These are phyloP conservation scores for Pholiota microspora DNA, from an alignment of 768 basidiomycete species.

Conservation along the genomic window DNA sequence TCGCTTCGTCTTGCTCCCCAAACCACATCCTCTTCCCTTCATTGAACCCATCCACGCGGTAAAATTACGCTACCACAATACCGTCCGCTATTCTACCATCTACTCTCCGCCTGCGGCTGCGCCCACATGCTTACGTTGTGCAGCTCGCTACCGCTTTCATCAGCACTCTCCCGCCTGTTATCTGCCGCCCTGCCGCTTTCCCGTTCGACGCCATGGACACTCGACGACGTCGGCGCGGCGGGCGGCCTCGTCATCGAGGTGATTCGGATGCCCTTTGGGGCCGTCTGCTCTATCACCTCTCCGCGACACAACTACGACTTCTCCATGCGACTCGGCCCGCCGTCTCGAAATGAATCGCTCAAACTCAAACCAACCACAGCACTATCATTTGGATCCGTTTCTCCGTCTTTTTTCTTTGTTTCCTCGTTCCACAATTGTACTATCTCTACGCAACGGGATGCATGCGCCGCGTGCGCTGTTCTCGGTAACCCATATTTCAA, in stretches of 20 bases:
- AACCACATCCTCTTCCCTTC: too few relatives aligned
- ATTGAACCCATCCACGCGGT: background rate
- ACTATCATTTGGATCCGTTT: conserved; percentile 9
- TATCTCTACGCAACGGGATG: conserved; percentile 3
- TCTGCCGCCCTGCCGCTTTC: conserved; percentile 1
- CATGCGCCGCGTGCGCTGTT: background rate
- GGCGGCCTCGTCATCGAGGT: conserved; percentile 1
- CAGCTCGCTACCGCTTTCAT: background rate
- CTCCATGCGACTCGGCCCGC: background rate
- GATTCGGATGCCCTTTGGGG: too few relatives aligned
- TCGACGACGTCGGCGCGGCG: conserved; percentile 3
- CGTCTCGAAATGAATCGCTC: background rate
- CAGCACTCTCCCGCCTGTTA: background rate
- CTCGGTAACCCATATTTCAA: background rate
- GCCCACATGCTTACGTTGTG: conserved; percentile 3
- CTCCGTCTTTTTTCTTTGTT: background rate
- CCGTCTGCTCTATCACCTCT: too few relatives aligned
- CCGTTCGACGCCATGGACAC: background rate
- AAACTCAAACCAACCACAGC: background rate
- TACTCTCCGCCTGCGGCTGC: background rate
- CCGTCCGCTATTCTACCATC: background rate
- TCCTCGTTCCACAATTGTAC: conserved; percentile 6
- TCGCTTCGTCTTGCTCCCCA: too few relatives aligned
- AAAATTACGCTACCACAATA: background rate
- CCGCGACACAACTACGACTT: too few relatives aligned